Evolutionary conservation across 306 rosid species (phyloP), one percentile per base, ranked within the genome.

Genomic region (Pterocarpus santalinus): DNA sequence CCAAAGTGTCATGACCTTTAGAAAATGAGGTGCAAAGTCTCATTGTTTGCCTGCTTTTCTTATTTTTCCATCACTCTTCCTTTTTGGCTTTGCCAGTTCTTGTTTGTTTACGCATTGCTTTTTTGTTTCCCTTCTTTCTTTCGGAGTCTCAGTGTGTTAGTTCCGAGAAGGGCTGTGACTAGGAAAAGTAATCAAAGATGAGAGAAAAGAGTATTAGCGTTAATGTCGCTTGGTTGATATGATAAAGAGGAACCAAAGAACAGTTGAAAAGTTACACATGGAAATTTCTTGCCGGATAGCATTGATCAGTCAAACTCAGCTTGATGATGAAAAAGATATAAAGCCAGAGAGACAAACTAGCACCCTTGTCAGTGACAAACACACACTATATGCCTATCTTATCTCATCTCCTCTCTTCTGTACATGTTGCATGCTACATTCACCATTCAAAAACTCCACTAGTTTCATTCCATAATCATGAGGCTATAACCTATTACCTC

Each of bases 271-370:
- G 93, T 87, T 88, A 75, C 43, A 80, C 79, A 76, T 76, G 77
- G 86, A 80, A 88, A 80, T 73, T 87, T 85, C 87, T 90, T 88
- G 94, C 97, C 94, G 88, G 91, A 80, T 44, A 82, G 14, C 13
- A 72, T 65, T 71, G 78, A 79, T 82, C 75, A 81, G 87, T 85
- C 94, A 81, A 82, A 86, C 87, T 89, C 74, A 80, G 85, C 38
- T 78, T 57, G 75, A 87, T 43, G 66, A 70, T 47, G 85, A 69
- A 72, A 78, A 83, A 83, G 76, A 85, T 79, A 68, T 65, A 87
- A 79, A 83, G 88, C 43, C 79, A 80, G 82, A 80, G 72, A 71
- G 95, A 87, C 95, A 89, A 91, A 76, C 61, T 65, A 81, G 80
- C 93, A 86, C 77, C 81, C 82, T 85, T 88, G 88, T 88, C 94